Base-by-base conservation (phyloP, 352 stramenopile species). In the Pythium dissimile region DNA sequence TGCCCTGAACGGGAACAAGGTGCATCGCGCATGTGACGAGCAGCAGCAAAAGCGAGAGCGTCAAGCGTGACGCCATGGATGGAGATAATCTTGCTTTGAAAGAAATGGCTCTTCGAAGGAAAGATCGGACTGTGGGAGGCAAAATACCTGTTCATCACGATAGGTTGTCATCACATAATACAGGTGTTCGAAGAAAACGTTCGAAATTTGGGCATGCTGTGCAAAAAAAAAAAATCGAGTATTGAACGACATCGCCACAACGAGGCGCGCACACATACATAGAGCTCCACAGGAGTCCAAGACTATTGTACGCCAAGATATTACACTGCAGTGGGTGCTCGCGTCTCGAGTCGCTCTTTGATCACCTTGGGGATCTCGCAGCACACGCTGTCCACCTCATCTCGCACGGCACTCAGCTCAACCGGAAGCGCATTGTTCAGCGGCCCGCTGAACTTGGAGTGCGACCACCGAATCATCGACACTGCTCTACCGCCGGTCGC, bases 381-480 rank as follows among this genome's bases (percentile, higher is more conserved):
- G 20, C 54, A 51, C 23, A 51, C 24, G 2, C 26, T 18, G 7
- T 28, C 24, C 24, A 50, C 30, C 2, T n/a, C 48, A n/a, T 54
- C 54, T 10, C 41, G 27, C 15, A 53, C 21, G 2, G 34, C 37
- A n/a, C 38, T 27, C 8, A 43, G 37, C n/a, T 12, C 15, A 5
- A 32, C 18, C 5, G 21, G 7, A 34, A 54, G 21, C 10, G 34
- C 21, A 20, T 23, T 38, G n/a, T 30, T 21, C 23, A 11, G 37
- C 3, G 54, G 39, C 4, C 43, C 54, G 4, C 43, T 24, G 32
- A 60, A 52, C 13, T 42, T 41, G 1, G 46, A 20, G n/a, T 44
- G 52, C 18, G 41, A 44, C 53, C 53, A 60, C 15, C 53, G 53
- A 41, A 28, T 44, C 28, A 60, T 53, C 20, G 41, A 46, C 10